Evolutionary conservation across 2,329 filamentous ascomycete genomes (phyloP), one percentile per base, ranked within the genome.

Genomic region (Bipolaris sorokiniana): DNA sequence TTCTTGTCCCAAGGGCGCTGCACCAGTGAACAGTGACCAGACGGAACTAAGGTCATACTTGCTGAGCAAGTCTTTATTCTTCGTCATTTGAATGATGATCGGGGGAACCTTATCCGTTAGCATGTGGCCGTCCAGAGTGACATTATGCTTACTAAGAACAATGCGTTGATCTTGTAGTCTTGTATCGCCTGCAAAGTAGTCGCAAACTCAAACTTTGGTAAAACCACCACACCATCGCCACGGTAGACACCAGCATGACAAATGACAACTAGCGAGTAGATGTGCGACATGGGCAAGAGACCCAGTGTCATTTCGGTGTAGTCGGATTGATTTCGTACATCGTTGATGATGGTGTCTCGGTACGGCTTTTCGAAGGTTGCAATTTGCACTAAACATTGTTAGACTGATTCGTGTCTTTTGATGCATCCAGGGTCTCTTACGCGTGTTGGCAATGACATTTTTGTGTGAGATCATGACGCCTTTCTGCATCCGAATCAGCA

Each of bases 401-500:
- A 51, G n/a, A 52, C 5, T 3, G 46, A 65, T 58, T 16, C 23
- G 16, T 33, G 11, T 20, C 5, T 7, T 5, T 15, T 7, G 23
- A 31, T 4, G 26, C 18, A 7, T 34, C 23, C 2, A 13, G 6
- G 23, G 11, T n/a, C 11, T 28, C 68, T 54, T 67, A 74, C 72
- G 40, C 0, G 86, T 83, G 69, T 93, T 94, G 50, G 90, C 85
- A 46, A 94, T 93, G 41, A 93, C 88, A 63, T 94, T 94, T 36
- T 79, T 79, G 71, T 94, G 90, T 3, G 89, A 90, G 57, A 94
- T 90, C 87, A 91, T 92, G 51, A 93, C 90, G 42, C 90, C 90
- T 88, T 92, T 92, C 86, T 90, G 48, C 20, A 33, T 1, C 2
- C 10, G 4, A 20, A 36, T 70, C 36, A 70, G 65, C 23, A 55